A percentile compares a stretch with the other conserved stretches of the same genome.
These are phyloP conservation scores for Priceomyces fermenticarens DNA, from an alignment of 805 yeast species.

Conservation along the genomic window DNA sequence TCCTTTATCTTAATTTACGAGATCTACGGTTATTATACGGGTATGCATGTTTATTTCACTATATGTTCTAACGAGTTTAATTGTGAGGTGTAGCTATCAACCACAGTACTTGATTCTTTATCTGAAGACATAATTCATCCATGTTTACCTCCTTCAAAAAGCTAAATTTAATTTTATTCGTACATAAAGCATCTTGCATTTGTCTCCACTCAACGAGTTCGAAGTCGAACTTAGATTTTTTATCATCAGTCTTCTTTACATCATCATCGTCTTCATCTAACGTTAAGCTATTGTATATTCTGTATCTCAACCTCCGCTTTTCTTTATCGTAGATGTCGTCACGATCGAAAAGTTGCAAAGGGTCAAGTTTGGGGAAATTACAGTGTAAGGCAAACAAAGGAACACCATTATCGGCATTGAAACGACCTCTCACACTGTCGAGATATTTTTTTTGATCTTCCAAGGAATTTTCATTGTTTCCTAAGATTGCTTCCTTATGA, in stretches of 20 bases:
- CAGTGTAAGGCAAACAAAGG: conserved; percentile 32
- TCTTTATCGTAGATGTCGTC: conserved; percentile 24
- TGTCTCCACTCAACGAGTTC: conserved; percentile 30
- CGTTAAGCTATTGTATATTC: conserved; percentile 20
- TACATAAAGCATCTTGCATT: conserved; percentile 25
- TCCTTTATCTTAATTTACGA: no score
- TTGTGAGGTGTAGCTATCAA: conserved; percentile 8
- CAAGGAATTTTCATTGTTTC: conserved; percentile 7
- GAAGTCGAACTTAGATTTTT: conserved; percentile 18
- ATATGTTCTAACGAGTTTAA: background rate
- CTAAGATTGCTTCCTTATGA: background rate
- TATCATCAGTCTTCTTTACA: conserved; percentile 4
- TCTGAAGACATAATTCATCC: conserved; percentile 23
- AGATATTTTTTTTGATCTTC: conserved; percentile 22
- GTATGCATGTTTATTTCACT: no score
- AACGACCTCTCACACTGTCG: conserved; percentile 15
- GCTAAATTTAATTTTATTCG: conserved; percentile 18
- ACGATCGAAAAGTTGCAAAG: conserved; percentile 18
- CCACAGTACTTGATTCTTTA: conserved; percentile 25
- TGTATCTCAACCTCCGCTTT: conserved; percentile 21
- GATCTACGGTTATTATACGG: background rate
- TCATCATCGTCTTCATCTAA: conserved; percentile 1
- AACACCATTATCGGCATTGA: conserved; percentile 14
- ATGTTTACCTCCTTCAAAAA: conserved; percentile 20
- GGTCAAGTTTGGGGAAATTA: conserved; percentile 36